Conservation (phyloP, 768 basidiomycete genomes). For the Thelephora ganbajun region DNA sequence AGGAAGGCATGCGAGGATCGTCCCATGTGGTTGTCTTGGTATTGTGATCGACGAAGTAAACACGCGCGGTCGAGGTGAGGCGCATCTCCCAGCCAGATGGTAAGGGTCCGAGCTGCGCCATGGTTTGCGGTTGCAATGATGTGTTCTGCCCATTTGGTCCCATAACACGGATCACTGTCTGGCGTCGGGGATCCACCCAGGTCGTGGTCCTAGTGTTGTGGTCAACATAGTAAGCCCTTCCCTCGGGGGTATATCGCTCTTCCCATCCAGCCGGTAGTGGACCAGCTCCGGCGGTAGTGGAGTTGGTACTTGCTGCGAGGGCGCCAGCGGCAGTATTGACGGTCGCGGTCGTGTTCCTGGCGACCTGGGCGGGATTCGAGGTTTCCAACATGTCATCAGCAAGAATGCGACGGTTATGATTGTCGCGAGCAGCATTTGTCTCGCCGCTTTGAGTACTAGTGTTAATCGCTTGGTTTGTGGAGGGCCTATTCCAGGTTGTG, state of each 20-base stretch:
- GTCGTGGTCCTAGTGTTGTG: constrained; percentile 99
- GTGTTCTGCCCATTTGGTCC: constrained; percentile 84
- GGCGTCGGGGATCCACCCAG: constrained; percentile 98
- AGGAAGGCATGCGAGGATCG: constrained; percentile 91
- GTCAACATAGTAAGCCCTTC: constrained; percentile 97
- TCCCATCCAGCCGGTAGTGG: constrained; percentile 97
- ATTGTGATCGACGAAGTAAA: constrained; percentile 99
- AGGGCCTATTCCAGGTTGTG: constrained; percentile 96
- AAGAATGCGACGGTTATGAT: constrained; percentile 72
- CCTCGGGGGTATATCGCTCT: constrained; percentile 96
- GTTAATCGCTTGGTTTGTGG: constrained; percentile 62
- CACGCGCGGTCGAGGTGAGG: constrained; percentile 91
- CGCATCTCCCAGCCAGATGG: constrained; percentile 99
- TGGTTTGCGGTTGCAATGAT: constrained; percentile 84
- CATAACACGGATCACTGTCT: constrained; percentile 94
- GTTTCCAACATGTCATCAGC: constrained; percentile 80
- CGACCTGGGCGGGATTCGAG: constrained; percentile 22
- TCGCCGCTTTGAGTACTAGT: constrained; percentile 56
- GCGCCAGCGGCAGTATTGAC: constrained; percentile 22
- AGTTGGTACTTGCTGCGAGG: constrained; percentile 33
- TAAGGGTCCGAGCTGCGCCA: constrained; percentile 90
- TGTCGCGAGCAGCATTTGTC: constrained; percentile 76
- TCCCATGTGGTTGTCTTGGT: constrained; percentile 99
- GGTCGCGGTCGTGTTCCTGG: constrained; percentile 14
- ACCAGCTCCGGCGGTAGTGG: constrained; percentile 67